Conservation (phyloP, 169 alveolate species). For the Toxoplasma gondii region DNA sequence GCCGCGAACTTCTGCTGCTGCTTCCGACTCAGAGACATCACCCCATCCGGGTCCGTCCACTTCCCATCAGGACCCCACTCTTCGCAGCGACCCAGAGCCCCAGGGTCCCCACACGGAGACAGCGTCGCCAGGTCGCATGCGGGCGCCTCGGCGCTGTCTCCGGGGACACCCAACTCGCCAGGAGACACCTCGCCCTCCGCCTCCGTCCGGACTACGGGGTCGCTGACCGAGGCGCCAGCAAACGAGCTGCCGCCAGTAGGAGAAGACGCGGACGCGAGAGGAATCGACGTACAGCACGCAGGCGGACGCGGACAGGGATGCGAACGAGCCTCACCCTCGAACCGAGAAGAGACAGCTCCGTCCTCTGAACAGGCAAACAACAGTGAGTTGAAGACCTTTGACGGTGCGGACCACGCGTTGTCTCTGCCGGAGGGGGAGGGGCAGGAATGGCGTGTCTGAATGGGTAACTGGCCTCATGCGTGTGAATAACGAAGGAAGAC, state of each 20-base stretch:
- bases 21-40: conserved; percentile 74
- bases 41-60: conserved; percentile 87
- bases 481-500: too few species aligned
- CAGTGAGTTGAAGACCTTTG: too few species aligned
- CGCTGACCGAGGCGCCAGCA: background rate
- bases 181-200: background rate
- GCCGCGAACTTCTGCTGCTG: conserved; percentile 77
- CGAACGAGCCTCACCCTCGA: too few species aligned
- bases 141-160: background rate
- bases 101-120: background rate
- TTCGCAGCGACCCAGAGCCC: background rate
- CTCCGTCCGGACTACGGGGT: background rate
- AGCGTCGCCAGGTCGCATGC: background rate
- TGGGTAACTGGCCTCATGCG: too few species aligned
- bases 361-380: too few species aligned
- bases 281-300: too few species aligned
- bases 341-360: too few species aligned
- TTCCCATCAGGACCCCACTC: conserved; percentile 66
- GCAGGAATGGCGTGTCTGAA: too few species aligned
- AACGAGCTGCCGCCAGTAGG: background rate
- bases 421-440: too few species aligned
- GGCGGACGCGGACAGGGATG: too few species aligned
- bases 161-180: background rate
- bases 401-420: too few species aligned
- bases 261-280: too few species aligned